Evolutionary conservation across 2,329 filamentous ascomycete species (phyloP).

Genomic region (Aspergillus udagawae): DNA sequence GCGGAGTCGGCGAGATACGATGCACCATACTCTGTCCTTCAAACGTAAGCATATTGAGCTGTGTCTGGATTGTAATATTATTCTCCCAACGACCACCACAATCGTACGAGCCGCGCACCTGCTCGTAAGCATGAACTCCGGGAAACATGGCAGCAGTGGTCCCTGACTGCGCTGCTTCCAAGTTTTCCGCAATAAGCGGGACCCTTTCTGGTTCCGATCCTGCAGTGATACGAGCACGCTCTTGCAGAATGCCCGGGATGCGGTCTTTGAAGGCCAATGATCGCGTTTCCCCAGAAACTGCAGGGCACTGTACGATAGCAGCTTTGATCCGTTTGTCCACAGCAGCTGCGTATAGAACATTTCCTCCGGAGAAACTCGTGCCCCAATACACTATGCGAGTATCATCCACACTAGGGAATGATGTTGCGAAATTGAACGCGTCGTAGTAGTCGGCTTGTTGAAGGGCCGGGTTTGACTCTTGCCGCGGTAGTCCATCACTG

Average conservation of each 20-base stretch:
- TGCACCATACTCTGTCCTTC: not conserved
- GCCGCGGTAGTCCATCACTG: slow-evolving; percentile 24
- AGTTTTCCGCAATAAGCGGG: no score
- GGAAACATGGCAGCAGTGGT: slow-evolving; percentile 36
- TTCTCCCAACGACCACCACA: slow-evolving; percentile 33
- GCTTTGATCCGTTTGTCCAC: slow-evolving; percentile 12
- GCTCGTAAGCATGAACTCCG: slow-evolving; percentile 25
- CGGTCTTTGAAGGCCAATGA: no score
- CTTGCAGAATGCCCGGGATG: no score
- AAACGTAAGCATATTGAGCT: slow-evolving; percentile 13
- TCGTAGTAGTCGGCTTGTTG: no score
- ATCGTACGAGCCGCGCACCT: not conserved
- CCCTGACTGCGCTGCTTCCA: slow-evolving; percentile 35
- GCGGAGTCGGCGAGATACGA: no score
- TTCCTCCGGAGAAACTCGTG: slow-evolving; percentile 35
- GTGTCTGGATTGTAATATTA: no score
- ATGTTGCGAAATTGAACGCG: slow-evolving; percentile 28
- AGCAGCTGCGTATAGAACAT: slow-evolving; percentile 38
- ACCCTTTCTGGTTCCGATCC: no score
- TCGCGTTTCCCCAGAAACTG: no score
- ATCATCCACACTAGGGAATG: slow-evolving; percentile 25
- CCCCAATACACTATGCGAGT: slow-evolving; percentile 38
- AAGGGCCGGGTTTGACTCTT: slow-evolving; percentile 24
- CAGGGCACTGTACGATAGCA: no score
- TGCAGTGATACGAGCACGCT: no score